Conservation (phyloP, 2,329 filamentous ascomycete species). For the Ceratocystis smalleyi region DNA sequence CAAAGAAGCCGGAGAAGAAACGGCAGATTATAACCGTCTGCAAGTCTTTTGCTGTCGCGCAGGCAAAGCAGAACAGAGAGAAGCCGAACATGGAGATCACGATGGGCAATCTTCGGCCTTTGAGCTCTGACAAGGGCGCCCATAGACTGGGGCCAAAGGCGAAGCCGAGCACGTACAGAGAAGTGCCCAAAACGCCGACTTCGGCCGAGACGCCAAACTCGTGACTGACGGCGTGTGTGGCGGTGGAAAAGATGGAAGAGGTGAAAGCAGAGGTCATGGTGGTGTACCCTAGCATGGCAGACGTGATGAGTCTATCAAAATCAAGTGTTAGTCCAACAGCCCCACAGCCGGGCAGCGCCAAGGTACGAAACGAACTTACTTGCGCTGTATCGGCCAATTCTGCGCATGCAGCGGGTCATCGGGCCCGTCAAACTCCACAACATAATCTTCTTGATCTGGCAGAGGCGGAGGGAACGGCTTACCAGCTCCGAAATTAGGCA, state of each 20-base stretch:
- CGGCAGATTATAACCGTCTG: conserved; percentile 55
- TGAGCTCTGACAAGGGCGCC: conserved; percentile 58
- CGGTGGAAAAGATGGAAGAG: conserved; percentile 59
- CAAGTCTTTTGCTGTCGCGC: conserved; percentile 50
- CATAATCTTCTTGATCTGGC: conserved; percentile 58
- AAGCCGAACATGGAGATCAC: conserved; percentile 52
- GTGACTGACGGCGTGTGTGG: conserved; percentile 39
- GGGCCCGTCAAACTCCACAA: conserved; percentile 71
- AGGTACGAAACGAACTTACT: conserved; percentile 34
- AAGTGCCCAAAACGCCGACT: conserved; percentile 49
- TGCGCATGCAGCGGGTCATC: conserved; percentile 73
- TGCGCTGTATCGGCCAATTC: conserved; percentile 71
- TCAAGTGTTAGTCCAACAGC: too few species aligned
- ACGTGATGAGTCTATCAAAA: conserved; percentile 38
- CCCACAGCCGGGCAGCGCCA: background rate
- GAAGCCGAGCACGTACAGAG: conserved; percentile 56
- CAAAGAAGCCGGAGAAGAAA: conserved; percentile 60
- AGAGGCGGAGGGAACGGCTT: conserved; percentile 57
- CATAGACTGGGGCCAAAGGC: conserved; percentile 57
- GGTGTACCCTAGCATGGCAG: conserved; percentile 55
- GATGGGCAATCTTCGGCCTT: conserved; percentile 48
- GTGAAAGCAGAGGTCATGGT: conserved; percentile 58
- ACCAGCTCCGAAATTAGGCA: conserved; percentile 57
- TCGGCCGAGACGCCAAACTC: conserved; percentile 46
- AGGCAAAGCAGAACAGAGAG: conserved; percentile 49